Evolutionary conservation across 768 basidiomycete genomes (phyloP), one percentile per base, ranked within the genome.

Genomic region (Trametopsis cervina): DNA sequence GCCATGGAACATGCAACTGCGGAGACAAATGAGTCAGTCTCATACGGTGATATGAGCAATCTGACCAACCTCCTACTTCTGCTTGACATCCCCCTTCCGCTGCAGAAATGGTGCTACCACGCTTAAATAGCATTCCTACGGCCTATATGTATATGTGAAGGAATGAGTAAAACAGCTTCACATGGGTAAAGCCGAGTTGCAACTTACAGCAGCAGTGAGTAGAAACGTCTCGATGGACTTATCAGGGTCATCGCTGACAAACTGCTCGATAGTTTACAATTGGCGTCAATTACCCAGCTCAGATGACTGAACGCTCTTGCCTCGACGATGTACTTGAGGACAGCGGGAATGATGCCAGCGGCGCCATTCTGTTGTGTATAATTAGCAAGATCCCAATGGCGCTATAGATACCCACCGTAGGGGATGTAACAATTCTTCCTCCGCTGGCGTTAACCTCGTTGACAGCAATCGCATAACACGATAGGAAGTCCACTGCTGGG

Each of bases 21-120:
- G 13, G 23, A 27, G 18, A 17, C 18, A 37, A 44, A 25, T 12
- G 7, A 38, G 49, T 52, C 18, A 35, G 21, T 35, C 25, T 39
- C 11, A 20, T 15, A 33, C 35, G 20, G 38, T 20, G 51, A 48
- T 38, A 26, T 48, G 10, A 17, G 10, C 20, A 23, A 17, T 33
- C 26, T 17, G 35, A 58, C 69, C 24, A 60, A 85, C 86, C 86
- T 63, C 94, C 94, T 3, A 98, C 94, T 69, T 95, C 92, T 17
- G 92, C 92, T 69, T 92, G 89, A 63, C 92, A 95, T 10, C 83
- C 92, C 17, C 94, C 94, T 66, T 98, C 95, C 0, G 95, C 93
- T 12, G 94, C 94, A 40, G 87, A 89, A 43, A 97, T 96, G 1
- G 94, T 95, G 53, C 90, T 91, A n/a, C 93, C 92, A 50, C 94